Conservation (phyloP, 208 protist species). For the Acanthamoeba rhysodes region DNA sequence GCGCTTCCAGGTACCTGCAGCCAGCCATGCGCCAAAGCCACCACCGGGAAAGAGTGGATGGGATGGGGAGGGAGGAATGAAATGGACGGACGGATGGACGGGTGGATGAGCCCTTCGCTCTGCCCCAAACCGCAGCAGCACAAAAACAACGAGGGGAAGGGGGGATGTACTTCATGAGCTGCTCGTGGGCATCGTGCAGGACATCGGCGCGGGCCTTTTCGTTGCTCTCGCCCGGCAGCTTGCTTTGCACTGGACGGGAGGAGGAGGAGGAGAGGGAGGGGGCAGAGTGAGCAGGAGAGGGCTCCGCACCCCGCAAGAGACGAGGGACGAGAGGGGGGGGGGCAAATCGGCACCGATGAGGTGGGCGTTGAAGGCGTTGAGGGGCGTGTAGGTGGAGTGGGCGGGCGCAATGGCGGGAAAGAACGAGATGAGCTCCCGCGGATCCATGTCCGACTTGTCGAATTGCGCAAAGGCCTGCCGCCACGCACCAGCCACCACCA, state of each 20-base stretch:
- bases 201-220: background rate
- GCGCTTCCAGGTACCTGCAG: background rate
- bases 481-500: too few species aligned
- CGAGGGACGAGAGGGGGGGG: too few species aligned
- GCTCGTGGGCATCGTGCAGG: background rate
- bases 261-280: background rate
- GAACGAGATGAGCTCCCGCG: conserved; percentile 49
- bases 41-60: too few species aligned
- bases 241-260: background rate
- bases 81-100: too few species aligned
- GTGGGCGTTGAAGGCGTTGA: background rate
- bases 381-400: background rate
- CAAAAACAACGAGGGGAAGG: too few species aligned
- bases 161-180: background rate
- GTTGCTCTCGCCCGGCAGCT: background rate
- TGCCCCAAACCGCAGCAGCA: background rate
- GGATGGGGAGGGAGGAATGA: too few species aligned
- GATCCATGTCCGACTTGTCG: conserved; percentile 27
- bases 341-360: background rate
- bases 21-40: background rate
- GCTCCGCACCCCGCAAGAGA: background rate
- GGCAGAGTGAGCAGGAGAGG: background rate
- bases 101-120: too few species aligned
- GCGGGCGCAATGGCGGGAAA: background rate
- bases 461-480: conserved; percentile 9